Conservation (phyloP, 164 flowering plant species). For the Magnolia sinica region DNA sequence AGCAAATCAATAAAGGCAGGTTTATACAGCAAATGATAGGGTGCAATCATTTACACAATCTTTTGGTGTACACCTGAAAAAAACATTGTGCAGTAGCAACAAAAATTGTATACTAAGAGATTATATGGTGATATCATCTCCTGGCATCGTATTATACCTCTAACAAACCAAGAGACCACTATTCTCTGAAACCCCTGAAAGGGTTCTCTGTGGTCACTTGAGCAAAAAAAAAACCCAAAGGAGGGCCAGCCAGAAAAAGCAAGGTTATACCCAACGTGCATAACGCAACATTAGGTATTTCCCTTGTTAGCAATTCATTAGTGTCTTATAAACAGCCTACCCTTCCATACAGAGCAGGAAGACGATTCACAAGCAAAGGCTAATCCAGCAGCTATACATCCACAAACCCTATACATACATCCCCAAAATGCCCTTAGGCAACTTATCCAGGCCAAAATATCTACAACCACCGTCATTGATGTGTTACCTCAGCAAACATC, state of each 20-base stretch:
- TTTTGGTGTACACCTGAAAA: not conserved
- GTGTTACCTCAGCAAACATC: not conserved
- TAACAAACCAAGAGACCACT: too few species aligned
- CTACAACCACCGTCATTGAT: not conserved
- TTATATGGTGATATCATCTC: too few species aligned
- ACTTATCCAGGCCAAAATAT: not conserved
- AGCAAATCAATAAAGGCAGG: too few species aligned
- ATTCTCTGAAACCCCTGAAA: too few species aligned
- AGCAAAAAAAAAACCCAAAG: too few species aligned
- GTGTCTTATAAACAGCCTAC: not conserved
- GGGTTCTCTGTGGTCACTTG: too few species aligned
- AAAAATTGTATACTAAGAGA: too few species aligned
- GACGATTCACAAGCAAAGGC: not conserved
- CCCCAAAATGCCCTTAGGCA: not conserved
- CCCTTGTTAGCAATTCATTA: not conserved
- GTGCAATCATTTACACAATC: not conserved
- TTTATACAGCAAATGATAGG: not conserved
- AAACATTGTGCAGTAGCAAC: too few species aligned
- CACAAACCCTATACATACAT: not conserved
- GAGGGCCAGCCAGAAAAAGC: too few species aligned
- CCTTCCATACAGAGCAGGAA: not conserved
- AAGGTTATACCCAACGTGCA: too few species aligned
- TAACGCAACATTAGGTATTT: not conserved
- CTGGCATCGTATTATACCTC: too few species aligned
- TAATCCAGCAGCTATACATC: slow-evolving; percentile 1